Evolutionary conservation across 2,329 filamentous ascomycete species (phyloP), one percentile per base, ranked within the genome.

Genomic region (Hymenoscyphus salicellus): DNA sequence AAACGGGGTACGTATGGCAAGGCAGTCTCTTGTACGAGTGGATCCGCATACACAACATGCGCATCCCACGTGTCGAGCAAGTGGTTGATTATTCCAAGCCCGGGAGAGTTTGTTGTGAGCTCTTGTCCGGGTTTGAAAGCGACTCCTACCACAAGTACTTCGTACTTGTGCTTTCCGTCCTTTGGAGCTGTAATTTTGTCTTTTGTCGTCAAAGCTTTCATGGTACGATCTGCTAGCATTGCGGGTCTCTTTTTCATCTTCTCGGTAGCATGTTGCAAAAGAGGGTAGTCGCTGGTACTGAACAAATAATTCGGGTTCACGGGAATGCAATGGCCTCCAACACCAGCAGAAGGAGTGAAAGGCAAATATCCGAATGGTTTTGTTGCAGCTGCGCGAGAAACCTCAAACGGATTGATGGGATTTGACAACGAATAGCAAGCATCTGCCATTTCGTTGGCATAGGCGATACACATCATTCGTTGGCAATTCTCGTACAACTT

Each of bases 401-500:
- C 82, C 70, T 85, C 83, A 58, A 78, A 82, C 0, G 81, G 78
- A 64, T 84, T 78, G 57, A 85, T 83, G 28, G 71, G 76, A 57
- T 80, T 77, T 0, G 73, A 65, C 7, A 72, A 61, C 10, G 46
- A 23, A 52, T 52, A 23, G 62, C 82, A 84, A 6, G 83, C 82
- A 67, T 85, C 81, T 0, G 82, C 82, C 80, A 85, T 84, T 66
- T 85, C 83, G 68, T 85, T 85, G 63, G 79, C 82, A 63, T 82
- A 85, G 0, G 83, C 82, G 38, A 84, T 83, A 69, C 78, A 78
- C 14, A 85, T 75, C 80, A 84, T 84, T 1, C 83, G 78, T 70
- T 85, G 82, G 70, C 83, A 86, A 70, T 85, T 86, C 65, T 85
- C 83, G 69, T 84, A 86, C 14, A 86, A 74, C 73, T 86, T 86